Evolutionary conservation across 768 basidiomycete species (phyloP), one percentile per base, ranked within the genome.

Genomic region (Suillus hirtellus): DNA sequence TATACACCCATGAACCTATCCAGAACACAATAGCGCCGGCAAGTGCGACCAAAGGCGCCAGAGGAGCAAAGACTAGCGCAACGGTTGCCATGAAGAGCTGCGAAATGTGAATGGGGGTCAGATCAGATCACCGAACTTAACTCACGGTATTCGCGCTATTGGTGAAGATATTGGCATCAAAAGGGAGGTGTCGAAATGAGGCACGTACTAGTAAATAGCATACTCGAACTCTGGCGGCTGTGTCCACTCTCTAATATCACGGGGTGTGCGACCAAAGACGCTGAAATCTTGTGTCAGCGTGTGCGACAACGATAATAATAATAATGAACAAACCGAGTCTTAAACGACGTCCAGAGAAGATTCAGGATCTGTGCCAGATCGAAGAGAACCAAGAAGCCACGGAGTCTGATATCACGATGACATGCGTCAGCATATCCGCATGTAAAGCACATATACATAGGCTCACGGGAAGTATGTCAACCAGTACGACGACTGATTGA

Each of bases 331-430:
- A 71, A 92, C 90, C 80, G 86, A 21, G 91, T 95, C 78, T 89
- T 90, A 81, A 96, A 81, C n/a, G 86, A 90, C 47, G 91, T 81
- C 85, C 88, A 91, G 42, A 95, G 69, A 31, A 99, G 82, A 71
- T 97, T 97, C 77, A 99, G 76, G 59, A 99, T 86, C 76, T 99
- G 97, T 7, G 97, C 96, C 40, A 99, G 80, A 74, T 99, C 97
- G 72, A 99, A 99, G 62, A 98, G 81, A 11, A 87, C 90, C 47
- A 99, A 84, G 84, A 98, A 97, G 31, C 96, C 97, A 72, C 96
- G 93, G 43, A 99, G 81, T 8, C 92, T 93, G 67, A 24, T 68
- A 47, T 37, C 40, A 34, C 43, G 10, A 0, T 14, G 42, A 42
- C 50, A 38, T 7, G 31, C 52, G 42, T 71, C 38, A 69, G 63